Evolutionary conservation across 2,329 filamentous ascomycete genomes (phyloP), one percentile per base, ranked within the genome.

Genomic region (Aspergillus felis): DNA sequence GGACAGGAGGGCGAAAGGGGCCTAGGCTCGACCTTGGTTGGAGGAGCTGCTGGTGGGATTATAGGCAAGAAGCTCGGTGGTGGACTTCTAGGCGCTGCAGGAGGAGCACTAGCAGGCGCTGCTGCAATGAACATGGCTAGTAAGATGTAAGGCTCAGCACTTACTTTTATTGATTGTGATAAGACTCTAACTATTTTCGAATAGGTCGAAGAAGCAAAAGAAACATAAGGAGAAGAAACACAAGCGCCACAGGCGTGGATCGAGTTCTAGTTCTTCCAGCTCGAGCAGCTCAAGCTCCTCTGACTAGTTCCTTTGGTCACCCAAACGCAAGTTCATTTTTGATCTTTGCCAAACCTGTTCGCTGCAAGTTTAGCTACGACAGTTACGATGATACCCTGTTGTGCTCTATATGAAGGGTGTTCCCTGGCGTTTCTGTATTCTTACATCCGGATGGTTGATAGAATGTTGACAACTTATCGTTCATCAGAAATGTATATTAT

Each of bases 1-100:
- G 63, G 61, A 12, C 60, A 65, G 29, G 67, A 71, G 51, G 71
- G 68, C 8, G 72, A 74, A 24, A 74, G 67, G 47, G 70, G 71
- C 20, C 59, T 77, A 10, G 73, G 71, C 2, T 68, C 74, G 10
- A 72, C 73, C 2, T 57, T 76, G 9, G 51, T 75, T 29, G 76
- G 76, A 25, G 73, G 68, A 41, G 71, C 72, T 0, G 72, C 69
- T 3, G 75, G 75, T 50, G 74, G 71, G 1, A 67, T 72, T 50
- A 47, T 71, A 2, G 71, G 71, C 7, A 68, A 74, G 48, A 72
- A 74, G 50, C 50, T 74, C n/a, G 72, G 71, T 3, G 70, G 69
- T 14, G 72, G 71, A 6, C 44, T 65, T 7, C 48, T 76, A 35
- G 70, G 68, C 2, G 71, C 68, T 1, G 59, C 70, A 1, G 74